Conservation (phyloP, 805 yeast genomes). For the Grigorovia humatica region DNA sequence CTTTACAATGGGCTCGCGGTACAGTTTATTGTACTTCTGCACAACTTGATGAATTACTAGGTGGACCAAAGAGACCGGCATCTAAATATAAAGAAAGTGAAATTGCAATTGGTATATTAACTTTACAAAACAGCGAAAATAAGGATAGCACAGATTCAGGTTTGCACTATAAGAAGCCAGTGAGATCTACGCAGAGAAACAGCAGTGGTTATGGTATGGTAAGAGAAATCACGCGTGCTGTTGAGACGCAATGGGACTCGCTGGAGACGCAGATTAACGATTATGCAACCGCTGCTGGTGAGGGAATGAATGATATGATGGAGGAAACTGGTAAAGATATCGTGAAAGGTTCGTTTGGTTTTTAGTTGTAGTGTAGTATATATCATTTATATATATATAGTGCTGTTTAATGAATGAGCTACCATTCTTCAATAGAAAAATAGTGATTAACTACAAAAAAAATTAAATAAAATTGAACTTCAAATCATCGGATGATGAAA, state of each 20-base stretch:
- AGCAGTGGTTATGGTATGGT: conserved; percentile 35
- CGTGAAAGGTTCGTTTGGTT: conserved; percentile 44
- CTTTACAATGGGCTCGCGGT: conserved; percentile 83
- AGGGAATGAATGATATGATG: conserved; percentile 42
- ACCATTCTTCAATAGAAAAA: too few relatives aligned
- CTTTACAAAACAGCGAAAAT: conserved; percentile 17
- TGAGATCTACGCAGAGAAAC: conserved; percentile 29
- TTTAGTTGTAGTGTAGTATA: conserved; percentile 22
- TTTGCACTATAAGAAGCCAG: conserved; percentile 37
- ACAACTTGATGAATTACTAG: conserved; percentile 57
- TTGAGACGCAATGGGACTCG: conserved; percentile 43
- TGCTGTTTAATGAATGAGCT: neutral
- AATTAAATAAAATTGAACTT: neutral
- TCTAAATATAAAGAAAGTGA: conserved; percentile 51
- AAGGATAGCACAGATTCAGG: conserved; percentile 2
- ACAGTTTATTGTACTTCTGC: conserved; percentile 46
- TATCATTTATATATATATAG: too few relatives aligned
- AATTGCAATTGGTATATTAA: conserved; percentile 38
- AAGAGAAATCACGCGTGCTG: conserved; percentile 31
- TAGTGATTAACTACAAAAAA: too few relatives aligned
- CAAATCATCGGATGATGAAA: neutral
- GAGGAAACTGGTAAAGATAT: conserved; percentile 41
- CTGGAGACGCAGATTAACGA: conserved; percentile 47
- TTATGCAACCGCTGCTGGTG: conserved; percentile 45
- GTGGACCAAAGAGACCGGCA: conserved; percentile 63